Percentiles rank a stretch among this genome's conserved stretches.
Evolutionary conservation across 805 yeast species (phyloP).

Genomic region (Myxozyma sirexii): DNA sequence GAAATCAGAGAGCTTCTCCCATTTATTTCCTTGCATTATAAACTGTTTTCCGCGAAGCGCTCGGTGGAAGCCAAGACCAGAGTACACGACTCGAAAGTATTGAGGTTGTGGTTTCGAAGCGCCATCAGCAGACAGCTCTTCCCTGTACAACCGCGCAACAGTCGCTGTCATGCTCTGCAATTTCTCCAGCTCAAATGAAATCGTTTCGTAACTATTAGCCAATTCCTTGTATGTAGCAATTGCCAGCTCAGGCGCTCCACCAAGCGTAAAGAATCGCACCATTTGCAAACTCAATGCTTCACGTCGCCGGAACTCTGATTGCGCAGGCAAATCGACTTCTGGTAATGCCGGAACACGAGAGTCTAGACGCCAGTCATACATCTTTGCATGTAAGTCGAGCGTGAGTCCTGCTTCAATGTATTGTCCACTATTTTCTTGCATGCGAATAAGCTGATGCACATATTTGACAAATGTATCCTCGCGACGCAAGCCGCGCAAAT

Average conservation of each 20-base stretch:
- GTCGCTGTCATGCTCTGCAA: constrained; percentile 70
- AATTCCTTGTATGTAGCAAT: constrained; percentile 76
- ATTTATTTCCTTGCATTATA: constrained; percentile 83
- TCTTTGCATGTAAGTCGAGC: constrained; percentile 73
- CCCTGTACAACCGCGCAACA: constrained; percentile 67
- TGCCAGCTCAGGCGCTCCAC: constrained; percentile 77
- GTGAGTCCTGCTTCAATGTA: constrained; percentile 82
- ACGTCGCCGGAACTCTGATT: constrained; percentile 77
- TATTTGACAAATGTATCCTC: constrained; percentile 82
- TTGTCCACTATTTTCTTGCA: constrained; percentile 61
- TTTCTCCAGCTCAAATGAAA: constrained; percentile 75
- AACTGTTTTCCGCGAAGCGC: constrained; percentile 74
- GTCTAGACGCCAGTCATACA: constrained; percentile 65
- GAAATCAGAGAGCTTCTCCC: constrained; percentile 83
- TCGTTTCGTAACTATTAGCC: constrained; percentile 69
- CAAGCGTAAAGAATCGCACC: constrained; percentile 68
- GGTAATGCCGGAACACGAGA: constrained; percentile 56
- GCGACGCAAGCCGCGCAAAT: constrained; percentile 71
- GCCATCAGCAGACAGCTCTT: constrained; percentile 72
- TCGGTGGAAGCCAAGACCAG: constrained; percentile 83
- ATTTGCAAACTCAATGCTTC: constrained; percentile 70
- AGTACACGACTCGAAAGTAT: constrained; percentile 74
- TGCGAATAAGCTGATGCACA: constrained; percentile 71
- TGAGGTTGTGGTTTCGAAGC: constrained; percentile 51
- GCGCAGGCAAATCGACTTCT: constrained; percentile 76